These are phyloP conservation scores for Daldinia grandis DNA, from an alignment of 495 filamentous ascomycete species.

Conservation along the genomic window DNA sequence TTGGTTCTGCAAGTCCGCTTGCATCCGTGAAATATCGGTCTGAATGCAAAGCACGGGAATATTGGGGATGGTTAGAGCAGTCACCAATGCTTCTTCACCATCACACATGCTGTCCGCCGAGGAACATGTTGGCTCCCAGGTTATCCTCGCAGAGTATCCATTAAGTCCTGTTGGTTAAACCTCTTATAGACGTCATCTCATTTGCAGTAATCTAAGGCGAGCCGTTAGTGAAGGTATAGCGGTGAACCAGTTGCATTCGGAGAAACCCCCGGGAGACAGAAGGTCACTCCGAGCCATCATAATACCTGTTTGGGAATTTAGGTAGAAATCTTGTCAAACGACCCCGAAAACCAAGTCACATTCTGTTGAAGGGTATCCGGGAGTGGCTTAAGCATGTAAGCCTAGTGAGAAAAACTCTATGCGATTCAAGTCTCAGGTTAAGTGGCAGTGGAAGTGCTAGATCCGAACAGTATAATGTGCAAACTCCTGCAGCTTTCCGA, in stretches of 20 bases:
- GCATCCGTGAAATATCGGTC: slow-evolving; percentile 14
- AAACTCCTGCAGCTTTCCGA: slow-evolving; percentile 40
- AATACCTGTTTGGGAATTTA: not conserved
- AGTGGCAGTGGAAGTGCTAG: not conserved
- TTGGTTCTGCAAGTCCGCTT: not conserved
- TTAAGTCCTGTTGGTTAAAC: not conserved
- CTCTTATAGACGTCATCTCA: not conserved
- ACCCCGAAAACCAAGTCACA: not conserved
- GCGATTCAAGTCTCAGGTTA: slow-evolving; percentile 5
- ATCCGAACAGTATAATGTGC: slow-evolving; percentile 16
- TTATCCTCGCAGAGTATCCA: not conserved
- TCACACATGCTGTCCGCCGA: not conserved
- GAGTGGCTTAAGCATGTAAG: not conserved
- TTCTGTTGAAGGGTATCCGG: not conserved
- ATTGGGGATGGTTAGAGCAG: not conserved
- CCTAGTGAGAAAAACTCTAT: not conserved
- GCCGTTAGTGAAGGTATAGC: slow-evolving; percentile 6
- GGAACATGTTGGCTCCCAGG: not conserved
- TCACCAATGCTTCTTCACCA: not conserved
- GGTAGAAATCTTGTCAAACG: slow-evolving; percentile 6
- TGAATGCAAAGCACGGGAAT: not conserved
- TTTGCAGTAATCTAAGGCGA: not conserved
- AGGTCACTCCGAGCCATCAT: not conserved
- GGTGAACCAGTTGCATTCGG: slow-evolving; percentile 1
- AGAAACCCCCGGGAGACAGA: not conserved